Evolutionary conservation across 2,329 filamentous ascomycete species (phyloP).

Genomic region (Beauveria bassiana): DNA sequence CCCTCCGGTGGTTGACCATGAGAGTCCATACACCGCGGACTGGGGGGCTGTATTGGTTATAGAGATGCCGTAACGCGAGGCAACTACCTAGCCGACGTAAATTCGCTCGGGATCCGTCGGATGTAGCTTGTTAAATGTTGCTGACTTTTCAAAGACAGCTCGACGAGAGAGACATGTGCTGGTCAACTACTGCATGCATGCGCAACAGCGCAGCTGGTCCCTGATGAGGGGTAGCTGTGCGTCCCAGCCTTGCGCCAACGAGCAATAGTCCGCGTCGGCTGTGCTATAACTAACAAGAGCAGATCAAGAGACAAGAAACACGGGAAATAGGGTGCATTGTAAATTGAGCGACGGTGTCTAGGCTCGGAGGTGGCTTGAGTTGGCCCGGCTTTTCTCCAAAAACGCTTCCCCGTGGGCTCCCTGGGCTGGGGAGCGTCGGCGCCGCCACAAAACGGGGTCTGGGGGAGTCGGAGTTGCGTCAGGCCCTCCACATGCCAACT

Average conservation of each 20-base stretch:
- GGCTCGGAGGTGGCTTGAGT: slow-evolving; percentile 1
- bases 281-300: not conserved
- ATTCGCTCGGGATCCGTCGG: too few relatives aligned
- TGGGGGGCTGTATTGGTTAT: too few relatives aligned
- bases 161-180: not conserved
- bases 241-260: slow-evolving; percentile 1
- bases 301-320: not conserved
- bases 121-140: not conserved
- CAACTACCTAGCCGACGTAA: too few relatives aligned
- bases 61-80: too few relatives aligned
- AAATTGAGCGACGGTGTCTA: not conserved
- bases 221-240: not conserved
- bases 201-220: not conserved
- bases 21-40: not conserved
- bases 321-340: not conserved
- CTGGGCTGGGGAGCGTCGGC: slow-evolving; percentile 4
- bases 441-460: slow-evolving; percentile 4
- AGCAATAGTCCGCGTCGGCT: not conserved
- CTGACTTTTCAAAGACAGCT: too few relatives aligned
- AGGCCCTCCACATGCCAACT: slow-evolving; percentile 10
- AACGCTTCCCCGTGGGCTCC: slow-evolving; percentile 1
- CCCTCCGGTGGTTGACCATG: not conserved
- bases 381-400: not conserved
- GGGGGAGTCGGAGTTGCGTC: slow-evolving; percentile 7
- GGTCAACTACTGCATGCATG: not conserved